Conservation (phyloP, 2,329 filamentous ascomycete genomes). For the Ambrosiella beaveri region DNA sequence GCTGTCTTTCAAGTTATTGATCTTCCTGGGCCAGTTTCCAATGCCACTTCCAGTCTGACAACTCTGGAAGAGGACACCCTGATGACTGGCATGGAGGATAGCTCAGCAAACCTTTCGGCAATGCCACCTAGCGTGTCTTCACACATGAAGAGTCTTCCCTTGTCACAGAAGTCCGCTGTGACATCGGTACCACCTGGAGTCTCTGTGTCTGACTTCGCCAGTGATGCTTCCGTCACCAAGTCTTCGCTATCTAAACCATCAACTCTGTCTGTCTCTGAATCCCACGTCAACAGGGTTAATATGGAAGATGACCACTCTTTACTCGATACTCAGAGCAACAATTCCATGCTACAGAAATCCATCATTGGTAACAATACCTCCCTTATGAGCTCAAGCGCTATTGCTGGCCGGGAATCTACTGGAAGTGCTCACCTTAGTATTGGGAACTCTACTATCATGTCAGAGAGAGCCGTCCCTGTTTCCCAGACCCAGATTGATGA, state of each 20-base stretch:
- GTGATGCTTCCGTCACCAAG: constrained; percentile 90
- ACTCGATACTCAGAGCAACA: constrained; percentile 21
- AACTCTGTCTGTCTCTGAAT: constrained; percentile 13
- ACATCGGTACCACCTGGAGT: constrained; percentile 40
- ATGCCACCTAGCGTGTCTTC: background rate
- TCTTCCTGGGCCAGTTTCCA: constrained; percentile 20
- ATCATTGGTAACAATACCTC: background rate
- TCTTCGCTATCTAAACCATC: constrained; percentile 44
- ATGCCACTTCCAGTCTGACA: constrained; percentile 36
- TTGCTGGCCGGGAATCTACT: background rate
- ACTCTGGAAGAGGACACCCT: constrained; percentile 35
- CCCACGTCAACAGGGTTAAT: constrained; percentile 15
- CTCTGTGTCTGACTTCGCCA: constrained; percentile 44
- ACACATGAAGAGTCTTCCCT: constrained; percentile 31
- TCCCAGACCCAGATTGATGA: constrained; percentile 32
- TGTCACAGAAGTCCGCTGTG: constrained; percentile 47
- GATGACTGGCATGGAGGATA: constrained; percentile 40
- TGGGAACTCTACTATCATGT: constrained; percentile 4
- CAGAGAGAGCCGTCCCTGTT: constrained; percentile 19
- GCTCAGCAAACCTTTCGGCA: constrained; percentile 20
- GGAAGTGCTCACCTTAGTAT: background rate
- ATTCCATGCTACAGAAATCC: constrained; percentile 19
- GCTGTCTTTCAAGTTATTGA: constrained; percentile 36
- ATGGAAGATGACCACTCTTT: constrained; percentile 4
- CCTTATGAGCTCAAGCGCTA: background rate